phyloP scores from a whole-genome alignment of 1,139 yeast genomes.

The Lodderomyces metapsilosis region DNA sequence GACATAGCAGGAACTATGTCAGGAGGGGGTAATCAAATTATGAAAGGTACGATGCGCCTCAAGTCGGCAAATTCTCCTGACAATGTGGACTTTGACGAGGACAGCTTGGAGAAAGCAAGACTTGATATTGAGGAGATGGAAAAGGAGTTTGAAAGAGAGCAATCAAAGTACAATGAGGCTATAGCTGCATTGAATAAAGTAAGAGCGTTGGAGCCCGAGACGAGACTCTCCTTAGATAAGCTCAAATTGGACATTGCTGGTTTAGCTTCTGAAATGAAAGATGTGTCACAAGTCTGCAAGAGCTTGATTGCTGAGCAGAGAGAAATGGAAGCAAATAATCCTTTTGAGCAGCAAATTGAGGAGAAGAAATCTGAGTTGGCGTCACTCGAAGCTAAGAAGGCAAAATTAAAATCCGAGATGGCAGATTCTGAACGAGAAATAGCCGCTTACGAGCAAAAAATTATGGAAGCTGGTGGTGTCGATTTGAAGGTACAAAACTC shows the following conservation, averaged over 20 bases:
- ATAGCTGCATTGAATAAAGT: conserved; percentile 55
- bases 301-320: conserved; percentile 39
- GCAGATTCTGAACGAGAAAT: conserved; percentile 59
- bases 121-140: conserved; percentile 43
- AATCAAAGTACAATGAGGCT: conserved; percentile 58
- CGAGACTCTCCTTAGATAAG: conserved; percentile 63
- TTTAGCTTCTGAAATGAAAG: conserved; percentile 46
- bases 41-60: conserved; percentile 65
- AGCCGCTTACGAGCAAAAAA: conserved; percentile 63
- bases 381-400: conserved; percentile 35
- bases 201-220: conserved; percentile 65
- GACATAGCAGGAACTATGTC: conserved; percentile 97
- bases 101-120: conserved; percentile 47
- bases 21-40: conserved; percentile 83
- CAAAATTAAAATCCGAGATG: conserved; percentile 52
- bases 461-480: conserved; percentile 92
- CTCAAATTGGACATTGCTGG: conserved; percentile 66
- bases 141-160: conserved; percentile 49
- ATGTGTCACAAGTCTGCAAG: conserved; percentile 36
- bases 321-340: conserved; percentile 21
- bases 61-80: conserved; percentile 25
- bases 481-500: conserved; percentile 77
- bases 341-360: conserved; percentile 34
- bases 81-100: conserved; percentile 39
- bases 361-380: conserved; percentile 38